Conservation (phyloP, 2,329 filamentous ascomycete species). For the Arthroderma sp. region DNA sequence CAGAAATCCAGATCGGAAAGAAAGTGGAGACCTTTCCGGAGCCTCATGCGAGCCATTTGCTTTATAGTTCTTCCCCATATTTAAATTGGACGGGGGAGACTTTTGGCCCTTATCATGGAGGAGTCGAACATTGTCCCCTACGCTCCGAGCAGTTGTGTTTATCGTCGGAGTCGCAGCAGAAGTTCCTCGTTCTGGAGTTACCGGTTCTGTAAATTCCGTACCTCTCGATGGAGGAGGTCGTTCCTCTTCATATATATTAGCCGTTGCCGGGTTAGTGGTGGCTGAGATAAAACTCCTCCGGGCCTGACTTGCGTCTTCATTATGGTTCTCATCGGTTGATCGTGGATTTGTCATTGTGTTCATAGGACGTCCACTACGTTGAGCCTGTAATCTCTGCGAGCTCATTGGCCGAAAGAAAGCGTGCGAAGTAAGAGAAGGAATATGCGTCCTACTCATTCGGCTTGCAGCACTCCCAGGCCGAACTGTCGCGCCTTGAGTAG, state of each 20-base stretch:
- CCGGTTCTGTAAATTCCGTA: conserved; percentile 66
- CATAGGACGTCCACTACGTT: conserved; percentile 47
- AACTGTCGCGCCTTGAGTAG: conserved; percentile 14
- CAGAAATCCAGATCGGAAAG: conserved; percentile 63
- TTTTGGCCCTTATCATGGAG: conserved; percentile 45
- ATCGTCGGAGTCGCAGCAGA: conserved; percentile 61
- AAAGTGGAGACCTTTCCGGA: conserved; percentile 58
- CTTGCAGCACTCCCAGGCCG: conserved; percentile 46
- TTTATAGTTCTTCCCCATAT: conserved; percentile 49
- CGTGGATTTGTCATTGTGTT: conserved; percentile 20
- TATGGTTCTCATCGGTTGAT: conserved; percentile 31
- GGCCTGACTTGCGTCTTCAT: conserved; percentile 36
- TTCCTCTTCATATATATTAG: conserved; percentile 28
- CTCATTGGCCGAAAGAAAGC: conserved; percentile 97
- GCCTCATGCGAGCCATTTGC: conserved; percentile 41
- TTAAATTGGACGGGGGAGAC: conserved; percentile 32
- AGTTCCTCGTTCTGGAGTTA: conserved; percentile 56
- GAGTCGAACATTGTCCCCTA: conserved; percentile 67
- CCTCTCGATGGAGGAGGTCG: conserved; percentile 58
- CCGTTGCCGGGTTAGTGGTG: conserved; percentile 30
- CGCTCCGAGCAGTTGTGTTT: conserved; percentile 46
- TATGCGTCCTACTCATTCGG: conserved; percentile 68
- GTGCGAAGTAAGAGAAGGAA: conserved; percentile 74
- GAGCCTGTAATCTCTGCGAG: conserved; percentile 83
- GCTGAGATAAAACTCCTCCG: conserved; percentile 49